phyloP scores from a whole-genome alignment of 495 filamentous ascomycete genomes.

The Tuber brumale region DNA sequence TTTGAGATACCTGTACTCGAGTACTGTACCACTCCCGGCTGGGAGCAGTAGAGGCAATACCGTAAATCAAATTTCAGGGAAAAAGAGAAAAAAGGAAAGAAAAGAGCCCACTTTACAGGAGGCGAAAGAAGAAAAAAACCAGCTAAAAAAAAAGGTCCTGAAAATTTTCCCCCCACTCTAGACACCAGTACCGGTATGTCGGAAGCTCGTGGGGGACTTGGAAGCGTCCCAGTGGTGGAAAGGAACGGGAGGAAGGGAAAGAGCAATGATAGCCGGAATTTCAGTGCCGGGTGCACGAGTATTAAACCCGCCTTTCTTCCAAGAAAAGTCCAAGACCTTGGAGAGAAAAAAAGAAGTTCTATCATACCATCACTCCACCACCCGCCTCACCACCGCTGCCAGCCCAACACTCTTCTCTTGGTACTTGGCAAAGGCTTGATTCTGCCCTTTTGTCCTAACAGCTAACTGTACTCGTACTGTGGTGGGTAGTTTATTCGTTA shows the following conservation, averaged over 20 bases:
- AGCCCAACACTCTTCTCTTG: background rate
- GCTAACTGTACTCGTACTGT: background rate
- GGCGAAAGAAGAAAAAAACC: background rate
- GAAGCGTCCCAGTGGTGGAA: background rate
- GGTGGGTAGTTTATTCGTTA: background rate
- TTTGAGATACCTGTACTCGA: background rate
- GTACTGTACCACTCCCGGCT: background rate
- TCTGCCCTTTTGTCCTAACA: background rate
- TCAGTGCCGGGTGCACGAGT: background rate
- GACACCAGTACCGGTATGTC: background rate
- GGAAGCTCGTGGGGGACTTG: background rate
- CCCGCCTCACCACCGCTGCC: background rate
- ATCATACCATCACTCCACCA: background rate
- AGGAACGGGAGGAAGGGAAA: background rate
- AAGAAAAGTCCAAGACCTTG: background rate
- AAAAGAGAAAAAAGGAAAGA: background rate
- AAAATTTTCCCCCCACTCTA: constrained; percentile 14
- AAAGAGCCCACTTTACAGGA: background rate
- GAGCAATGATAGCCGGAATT: background rate
- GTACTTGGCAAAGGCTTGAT: background rate
- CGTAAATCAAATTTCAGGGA: background rate
- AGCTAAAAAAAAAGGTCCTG: constrained; percentile 4
- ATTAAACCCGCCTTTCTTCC: background rate
- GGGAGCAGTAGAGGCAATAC: background rate
- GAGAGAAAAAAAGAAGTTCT: no score